These are phyloP conservation scores for Leccinellum luteum DNA, from an alignment of 768 basidiomycete species.

Conservation along the genomic window DNA sequence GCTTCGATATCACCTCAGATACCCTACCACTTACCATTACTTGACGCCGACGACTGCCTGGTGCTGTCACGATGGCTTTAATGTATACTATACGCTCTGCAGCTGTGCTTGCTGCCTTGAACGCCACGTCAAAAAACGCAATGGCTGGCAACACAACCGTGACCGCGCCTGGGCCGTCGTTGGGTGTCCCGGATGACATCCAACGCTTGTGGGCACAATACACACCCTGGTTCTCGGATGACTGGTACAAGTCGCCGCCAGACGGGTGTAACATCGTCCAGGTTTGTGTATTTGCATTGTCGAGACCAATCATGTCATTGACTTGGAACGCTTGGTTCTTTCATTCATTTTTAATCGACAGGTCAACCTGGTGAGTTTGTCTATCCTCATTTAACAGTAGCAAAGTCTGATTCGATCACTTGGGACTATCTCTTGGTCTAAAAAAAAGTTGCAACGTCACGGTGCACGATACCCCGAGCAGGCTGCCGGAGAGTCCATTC, in stretches of 20 bases:
- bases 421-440: not conserved
- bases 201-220: not conserved
- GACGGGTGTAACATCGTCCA: not conserved
- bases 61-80: not conserved
- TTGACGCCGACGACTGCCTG: not conserved
- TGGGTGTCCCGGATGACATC: not conserved
- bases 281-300: not conserved
- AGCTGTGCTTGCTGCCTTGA: not conserved
- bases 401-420: not conserved
- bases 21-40: not conserved
- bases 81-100: not conserved
- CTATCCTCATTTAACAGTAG: not conserved
- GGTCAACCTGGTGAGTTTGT: not conserved
- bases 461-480: conserved; percentile 72
- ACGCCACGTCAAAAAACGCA: not conserved
- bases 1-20: not conserved
- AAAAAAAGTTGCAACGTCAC: conserved; percentile 67
- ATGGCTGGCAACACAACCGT: not conserved
- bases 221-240: not conserved
- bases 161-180: not conserved
- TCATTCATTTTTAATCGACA: not conserved
- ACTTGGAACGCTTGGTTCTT: not conserved
- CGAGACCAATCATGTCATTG: not conserved
- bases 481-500: conserved; percentile 40
- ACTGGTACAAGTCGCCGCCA: not conserved